Base-by-base conservation (phyloP, 495 filamentous ascomycete genomes). In the Aspergillus biplanus region DNA sequence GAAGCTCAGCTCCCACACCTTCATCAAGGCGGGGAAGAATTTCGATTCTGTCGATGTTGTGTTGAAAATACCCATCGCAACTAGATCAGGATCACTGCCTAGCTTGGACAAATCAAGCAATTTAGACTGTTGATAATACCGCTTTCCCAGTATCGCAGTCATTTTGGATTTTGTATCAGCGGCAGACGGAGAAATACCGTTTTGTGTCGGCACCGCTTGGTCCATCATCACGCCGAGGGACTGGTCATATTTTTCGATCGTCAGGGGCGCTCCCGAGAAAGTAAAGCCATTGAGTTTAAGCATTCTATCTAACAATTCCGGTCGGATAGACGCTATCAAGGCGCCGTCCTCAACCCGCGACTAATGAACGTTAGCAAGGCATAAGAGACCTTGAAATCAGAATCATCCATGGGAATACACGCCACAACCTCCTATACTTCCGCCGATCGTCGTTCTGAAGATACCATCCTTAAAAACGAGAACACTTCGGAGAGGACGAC, bases 21-120 rank as follows among this genome's bases (percentile, higher is more conserved):
- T 87, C 89, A 97, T 92, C 34, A 97, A 79, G 4, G 89, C 93
- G 42, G 90, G 90, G 76, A 97, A 97, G 62, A 97, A 88, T 70
- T 97, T 98, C 52, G 88, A 86, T 33, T 89, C 86, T n/a, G 86
- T 88, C 3, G 87, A 85, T 33, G 80, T 83, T 50, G 78, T 82
- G 61, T 86, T 81, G 75, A 97, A 96, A 39, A 93, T 87, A 27
- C 92, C 91, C 79, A 91, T 87, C 27, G 83, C 78, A 37, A 81
- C 72, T 3, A 97, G 80, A 55, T 85, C 83, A 1, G 83, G 73
- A 67, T 98, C 94, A 37, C 79, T 75, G 33, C 81, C 87, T 7
- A 97, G 83, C 7, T 84, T 83, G 13, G 90, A 93, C 0, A 98
- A 84, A 67, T 96, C 85, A 33, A 98, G 83, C 1, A 97, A 77